Evolutionary conservation across 2,329 filamentous ascomycete species (phyloP), one percentile per base, ranked within the genome.

Genomic region (Epichloe sp.): DNA sequence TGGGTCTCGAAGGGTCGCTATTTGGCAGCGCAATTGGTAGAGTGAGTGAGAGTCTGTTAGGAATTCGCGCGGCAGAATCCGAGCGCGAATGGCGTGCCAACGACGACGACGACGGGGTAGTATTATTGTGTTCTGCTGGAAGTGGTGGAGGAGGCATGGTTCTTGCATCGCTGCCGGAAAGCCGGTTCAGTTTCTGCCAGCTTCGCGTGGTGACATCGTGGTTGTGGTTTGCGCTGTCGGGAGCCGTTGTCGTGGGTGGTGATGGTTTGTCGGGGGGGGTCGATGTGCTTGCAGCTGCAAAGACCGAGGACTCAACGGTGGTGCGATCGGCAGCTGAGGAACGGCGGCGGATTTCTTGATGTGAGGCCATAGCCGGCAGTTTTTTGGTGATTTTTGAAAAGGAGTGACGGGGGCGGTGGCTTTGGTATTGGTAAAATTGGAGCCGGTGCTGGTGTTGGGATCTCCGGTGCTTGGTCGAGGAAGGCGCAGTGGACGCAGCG

Each of bases 41-140:
- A 1, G 78, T 82, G 26, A 83, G 66, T 1, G 79, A 82, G 19
- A 83, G 71, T 50, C 79, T 70, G 60, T 82, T 80, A 31, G 74
- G 71, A 55, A 73, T 73, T 37, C 78, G 70, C 19, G 76, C 77
- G 14, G 75, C 67, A 5, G 78, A 80, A 15, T 71, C 71, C 14
- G 77, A 77, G 36, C 76, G 74, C 49, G 71, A 68, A 8, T 73
- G 73, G 40, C 75, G 73, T 40, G 69, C 70, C 45, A 21, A 21
- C 19, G 68, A 65, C 14, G 65, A 61, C 10, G 62, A 46, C 40
- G 69, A 70, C 45, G 69, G 15, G 49, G n/a, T 42, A 68, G 69
- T 43, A 52, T 74, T 43, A 52, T 74, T 71, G 52, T 70, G 21
- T 4, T 51, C 70, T 34, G 59, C 57, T 2, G 68, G 63, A 31